Conservation (phyloP, 495 filamentous ascomycete genomes). For the Glonium stellatum region DNA sequence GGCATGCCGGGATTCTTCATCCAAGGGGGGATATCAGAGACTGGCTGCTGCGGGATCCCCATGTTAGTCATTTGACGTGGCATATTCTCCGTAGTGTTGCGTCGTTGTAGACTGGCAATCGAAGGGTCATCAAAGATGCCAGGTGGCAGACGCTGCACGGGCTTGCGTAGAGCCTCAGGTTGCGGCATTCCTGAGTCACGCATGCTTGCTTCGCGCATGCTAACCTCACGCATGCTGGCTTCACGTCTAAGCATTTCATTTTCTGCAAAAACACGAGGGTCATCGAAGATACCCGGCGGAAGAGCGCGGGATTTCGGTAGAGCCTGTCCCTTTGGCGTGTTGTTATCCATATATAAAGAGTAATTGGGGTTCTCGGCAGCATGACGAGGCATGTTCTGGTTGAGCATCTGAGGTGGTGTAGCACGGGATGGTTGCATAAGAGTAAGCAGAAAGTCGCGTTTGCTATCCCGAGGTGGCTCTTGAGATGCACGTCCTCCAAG, state of each 20-base stretch:
- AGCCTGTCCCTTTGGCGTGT: conserved; percentile 24
- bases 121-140: conserved; percentile 21
- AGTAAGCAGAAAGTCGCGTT: conserved; percentile 31
- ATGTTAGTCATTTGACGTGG: conserved; percentile 28
- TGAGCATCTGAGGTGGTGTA: conserved; percentile 21
- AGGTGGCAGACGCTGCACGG: conserved; percentile 11
- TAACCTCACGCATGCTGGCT: not conserved
- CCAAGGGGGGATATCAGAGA: conserved; percentile 21
- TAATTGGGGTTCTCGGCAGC: conserved; percentile 20
- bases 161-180: conserved; percentile 21
- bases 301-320: conserved; percentile 28
- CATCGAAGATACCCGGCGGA: conserved; percentile 29
- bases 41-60: conserved; percentile 28
- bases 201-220: conserved; percentile 2
- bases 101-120: conserved; percentile 19
- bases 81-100: conserved; percentile 25
- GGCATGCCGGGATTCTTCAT: conserved; percentile 19
- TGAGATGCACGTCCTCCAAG: conserved; percentile 14
- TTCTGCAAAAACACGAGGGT: conserved; percentile 18
- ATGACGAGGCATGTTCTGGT: conserved; percentile 25
- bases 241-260: conserved; percentile 20
- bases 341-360: conserved; percentile 29
- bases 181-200: conserved; percentile 8
- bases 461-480: conserved; percentile 21
- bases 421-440: conserved; percentile 30